A percentile compares a stretch with the other conserved stretches of the same genome.
Evolutionary conservation across 2,329 filamentous ascomycete genomes (phyloP).

Genomic region (Penicillium sp.): DNA sequence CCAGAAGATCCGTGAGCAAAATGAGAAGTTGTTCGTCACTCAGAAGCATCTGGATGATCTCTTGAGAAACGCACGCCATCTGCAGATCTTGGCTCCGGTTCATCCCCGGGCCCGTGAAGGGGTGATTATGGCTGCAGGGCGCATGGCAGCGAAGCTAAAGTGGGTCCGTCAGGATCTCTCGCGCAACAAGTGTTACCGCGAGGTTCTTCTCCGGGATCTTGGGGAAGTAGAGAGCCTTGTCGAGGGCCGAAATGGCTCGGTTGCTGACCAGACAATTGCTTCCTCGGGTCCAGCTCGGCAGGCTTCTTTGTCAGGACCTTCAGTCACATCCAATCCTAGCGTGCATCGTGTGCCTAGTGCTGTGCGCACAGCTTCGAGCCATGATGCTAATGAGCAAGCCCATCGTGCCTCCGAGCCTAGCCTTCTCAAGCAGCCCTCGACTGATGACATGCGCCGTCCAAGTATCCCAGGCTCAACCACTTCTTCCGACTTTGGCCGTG

Average conservation of each 20-base stretch:
- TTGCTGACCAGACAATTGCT: slow-evolving; percentile 24
- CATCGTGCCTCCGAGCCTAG: slow-evolving; percentile 14
- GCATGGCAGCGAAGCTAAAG: slow-evolving; percentile 80
- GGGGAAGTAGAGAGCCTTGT: slow-evolving; percentile 59
- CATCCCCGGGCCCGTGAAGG: slow-evolving; percentile 84
- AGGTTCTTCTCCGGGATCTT: slow-evolving; percentile 78
- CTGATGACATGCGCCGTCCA: slow-evolving; percentile 27
- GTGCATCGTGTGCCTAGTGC: slow-evolving; percentile 22
- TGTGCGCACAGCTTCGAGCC: slow-evolving; percentile 20
- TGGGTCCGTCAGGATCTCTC: slow-evolving; percentile 94
- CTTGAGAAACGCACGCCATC: slow-evolving; percentile 80
- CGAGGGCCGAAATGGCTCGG: slow-evolving; percentile 21
- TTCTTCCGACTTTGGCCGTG: slow-evolving; percentile 28
- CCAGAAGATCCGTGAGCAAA: slow-evolving; percentile 74
- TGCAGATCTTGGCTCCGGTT: slow-evolving; percentile 83
- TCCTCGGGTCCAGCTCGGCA: slow-evolving; percentile 10
- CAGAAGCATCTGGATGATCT: slow-evolving; percentile 77
- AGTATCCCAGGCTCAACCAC: slow-evolving; percentile 31
- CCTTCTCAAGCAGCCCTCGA: slow-evolving; percentile 21
- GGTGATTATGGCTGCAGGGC: slow-evolving; percentile 75
- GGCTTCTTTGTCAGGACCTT: slow-evolving; percentile 18
- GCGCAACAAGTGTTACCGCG: slow-evolving; percentile 82
- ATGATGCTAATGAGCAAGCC: slow-evolving; percentile 20
- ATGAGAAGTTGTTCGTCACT: slow-evolving; percentile 66
- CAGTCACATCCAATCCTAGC: slow-evolving; percentile 19